These are phyloP conservation scores for Neurospora intermedia DNA, from an alignment of 495 filamentous ascomycete species.

Conservation along the genomic window DNA sequence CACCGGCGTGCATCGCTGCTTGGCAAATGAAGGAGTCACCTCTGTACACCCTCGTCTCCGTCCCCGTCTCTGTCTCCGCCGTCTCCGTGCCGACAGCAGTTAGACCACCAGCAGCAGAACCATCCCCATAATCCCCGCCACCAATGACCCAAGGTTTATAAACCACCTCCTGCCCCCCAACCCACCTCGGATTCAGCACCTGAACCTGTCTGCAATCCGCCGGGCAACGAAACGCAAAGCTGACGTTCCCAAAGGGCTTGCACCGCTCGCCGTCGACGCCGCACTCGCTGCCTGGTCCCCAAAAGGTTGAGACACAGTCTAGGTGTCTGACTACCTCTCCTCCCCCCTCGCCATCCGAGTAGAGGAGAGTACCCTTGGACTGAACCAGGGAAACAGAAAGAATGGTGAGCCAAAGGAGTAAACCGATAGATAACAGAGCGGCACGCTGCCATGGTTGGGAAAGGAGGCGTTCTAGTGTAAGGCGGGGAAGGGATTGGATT, in stretches of 20 bases:
- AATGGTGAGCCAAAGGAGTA: constrained; percentile 54
- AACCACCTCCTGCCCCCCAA: constrained; percentile 60
- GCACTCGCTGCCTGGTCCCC: constrained; percentile 58
- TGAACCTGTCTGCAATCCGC: constrained; percentile 56
- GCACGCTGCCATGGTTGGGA: constrained; percentile 50
- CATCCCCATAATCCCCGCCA: constrained; percentile 32
- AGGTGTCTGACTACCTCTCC: constrained; percentile 45
- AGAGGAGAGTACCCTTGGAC: constrained; percentile 49
- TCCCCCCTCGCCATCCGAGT: constrained; percentile 31
- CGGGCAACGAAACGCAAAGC: constrained; percentile 68
- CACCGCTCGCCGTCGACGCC: constrained; percentile 69
- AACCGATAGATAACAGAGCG: constrained; percentile 44
- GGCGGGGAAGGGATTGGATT: constrained; percentile 54
- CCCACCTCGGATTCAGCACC: constrained; percentile 57
- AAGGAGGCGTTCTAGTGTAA: constrained; percentile 44
- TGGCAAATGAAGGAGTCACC: constrained; percentile 62
- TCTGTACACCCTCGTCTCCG: constrained; percentile 41
- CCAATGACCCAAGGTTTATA: constrained; percentile 65
- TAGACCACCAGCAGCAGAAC: too few species aligned
- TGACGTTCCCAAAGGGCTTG: constrained; percentile 57
- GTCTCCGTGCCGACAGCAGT: constrained; percentile 14
- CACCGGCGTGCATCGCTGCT: constrained; percentile 46
- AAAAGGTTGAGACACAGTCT: constrained; percentile 49
- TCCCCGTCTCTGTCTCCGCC: neutral
- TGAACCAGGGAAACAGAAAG: constrained; percentile 46